Evolutionary conservation across 116 monocot species (phyloP), one percentile per base, ranked within the genome.

Genomic region (Thalassia testudinum): DNA sequence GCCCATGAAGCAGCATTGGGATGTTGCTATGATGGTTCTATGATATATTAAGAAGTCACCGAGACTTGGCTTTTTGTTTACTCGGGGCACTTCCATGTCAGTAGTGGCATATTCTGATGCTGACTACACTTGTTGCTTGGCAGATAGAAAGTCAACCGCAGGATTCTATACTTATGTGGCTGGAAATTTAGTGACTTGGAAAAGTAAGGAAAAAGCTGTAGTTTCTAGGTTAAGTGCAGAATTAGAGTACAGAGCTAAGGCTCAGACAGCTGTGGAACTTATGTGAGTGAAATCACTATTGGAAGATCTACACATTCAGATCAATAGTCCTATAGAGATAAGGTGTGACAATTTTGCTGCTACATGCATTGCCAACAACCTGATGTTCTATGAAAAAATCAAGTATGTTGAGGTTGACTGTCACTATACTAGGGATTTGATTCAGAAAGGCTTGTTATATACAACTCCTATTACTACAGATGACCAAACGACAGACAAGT

Each of bases 221-320:
- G 45, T n/a, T n/a, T n/a, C 45, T 45, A 45, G 45, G 15, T 45
- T 13, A 45, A 45, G 45, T 45, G 45, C 19, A 5, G 45, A 45
- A 20, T n/a, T 13, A 7, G 45, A 45, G 15, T 45, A 45, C 15
- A 15, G 45, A 16, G 45, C 45, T 16, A 45, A 6, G 45, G 45
- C 45, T 7, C 45, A 45, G 5, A 16, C 45, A 4, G 15, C 4
- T n/a, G 4, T 5, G 3, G 45, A 45, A 45, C 4, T 45, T 5
- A 15, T 45, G 45, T 45, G 45, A 13, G 45, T 45, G 2, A 5
- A 16, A 45, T 3, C 45, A 5, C 2, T 45, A 5, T 45, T 20
- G 15, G 19, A 5, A 20, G 15, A 45, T 16, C 15, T 45, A 13
- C 18, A n/a, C 19, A n/a, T n/a, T 7, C 10, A n/a, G 15, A 16